Percentiles rank a stretch among this genome's conserved stretches.
These are phyloP conservation scores for Aspergillus fumigatiaffinis DNA, from an alignment of 2,329 filamentous ascomycete genomes.

Conservation along the genomic window DNA sequence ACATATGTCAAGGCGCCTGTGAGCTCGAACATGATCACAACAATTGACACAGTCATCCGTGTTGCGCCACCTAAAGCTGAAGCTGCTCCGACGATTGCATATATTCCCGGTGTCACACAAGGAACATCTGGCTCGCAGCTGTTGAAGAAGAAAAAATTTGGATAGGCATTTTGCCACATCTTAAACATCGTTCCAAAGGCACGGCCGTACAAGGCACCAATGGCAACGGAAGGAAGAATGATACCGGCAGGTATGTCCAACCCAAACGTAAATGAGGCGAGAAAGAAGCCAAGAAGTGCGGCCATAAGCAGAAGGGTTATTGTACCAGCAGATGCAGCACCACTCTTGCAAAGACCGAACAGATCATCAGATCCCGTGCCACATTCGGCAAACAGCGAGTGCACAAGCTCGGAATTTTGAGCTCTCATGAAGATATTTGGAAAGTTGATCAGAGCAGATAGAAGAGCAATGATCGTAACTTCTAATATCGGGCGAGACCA, in stretches of 20 bases:
- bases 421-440: conserved; percentile 96
- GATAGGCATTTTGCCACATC: conserved; percentile 77
- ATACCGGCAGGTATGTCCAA: conserved; percentile 93
- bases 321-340: conserved; percentile 74
- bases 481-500: conserved; percentile 73
- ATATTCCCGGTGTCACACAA: conserved; percentile 91
- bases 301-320: conserved; percentile 80
- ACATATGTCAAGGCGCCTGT: conserved; percentile 95
- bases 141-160: conserved; percentile 70
- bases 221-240: conserved; percentile 91
- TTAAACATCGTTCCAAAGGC: conserved; percentile 86
- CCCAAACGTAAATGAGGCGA: conserved; percentile 86
- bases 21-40: conserved; percentile 99
- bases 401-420: conserved; percentile 86
- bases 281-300: conserved; percentile 75
- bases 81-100: conserved; percentile 92
- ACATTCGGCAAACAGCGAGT: conserved; percentile 88
- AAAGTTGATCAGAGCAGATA: conserved; percentile 89
- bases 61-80: conserved; percentile 92
- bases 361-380: conserved; percentile 76
- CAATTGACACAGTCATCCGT: conserved; percentile 94
- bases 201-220: conserved; percentile 85
- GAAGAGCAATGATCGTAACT: conserved; percentile 70
- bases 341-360: conserved; percentile 85
- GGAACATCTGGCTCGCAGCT: conserved; percentile 80